Evolutionary conservation across 768 basidiomycete genomes (phyloP).

Genomic region (Rhodotorula babjevae): DNA sequence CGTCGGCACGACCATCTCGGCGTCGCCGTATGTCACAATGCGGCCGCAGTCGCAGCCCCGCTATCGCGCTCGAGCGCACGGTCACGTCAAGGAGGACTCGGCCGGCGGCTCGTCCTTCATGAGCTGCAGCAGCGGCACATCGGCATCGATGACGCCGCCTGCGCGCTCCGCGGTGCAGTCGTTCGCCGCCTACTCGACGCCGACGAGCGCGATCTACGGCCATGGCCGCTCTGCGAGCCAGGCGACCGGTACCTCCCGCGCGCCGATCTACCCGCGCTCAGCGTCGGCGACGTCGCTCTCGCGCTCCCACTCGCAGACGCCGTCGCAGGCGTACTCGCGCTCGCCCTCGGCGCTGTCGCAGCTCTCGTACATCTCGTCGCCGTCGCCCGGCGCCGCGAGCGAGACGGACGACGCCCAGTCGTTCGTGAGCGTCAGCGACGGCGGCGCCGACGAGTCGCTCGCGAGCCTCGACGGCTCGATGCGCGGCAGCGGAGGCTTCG

Average conservation of each 20-base stretch:
- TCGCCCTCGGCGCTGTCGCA: not conserved
- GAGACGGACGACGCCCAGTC: conserved; percentile 13
- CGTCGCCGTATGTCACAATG: conserved; percentile 15
- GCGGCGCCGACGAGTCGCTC: not conserved
- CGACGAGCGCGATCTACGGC: not conserved
- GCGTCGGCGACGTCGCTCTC: not conserved
- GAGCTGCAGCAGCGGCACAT: not conserved
- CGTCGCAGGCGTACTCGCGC: not conserved
- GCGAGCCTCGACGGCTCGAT: not conserved
- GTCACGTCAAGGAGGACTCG: not conserved
- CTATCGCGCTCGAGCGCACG: not conserved
- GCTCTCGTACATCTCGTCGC: not conserved
- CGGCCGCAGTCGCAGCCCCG: conserved; percentile 5
- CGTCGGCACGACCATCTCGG: not conserved
- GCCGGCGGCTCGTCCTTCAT: not conserved
- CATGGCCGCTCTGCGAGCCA: not conserved
- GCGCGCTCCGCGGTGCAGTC: not conserved
- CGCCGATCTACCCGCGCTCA: not conserved
- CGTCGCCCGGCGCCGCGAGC: not conserved
- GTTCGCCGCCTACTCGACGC: not conserved
- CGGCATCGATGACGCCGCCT: not conserved
- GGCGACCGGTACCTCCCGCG: not conserved
- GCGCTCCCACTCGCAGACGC: not conserved
- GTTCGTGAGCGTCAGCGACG: conserved; percentile 14
- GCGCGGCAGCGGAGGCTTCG: not conserved